Percentiles rank a stretch among this genome's conserved stretches.
These are phyloP conservation scores for thale cress (Arabidopsis thaliana) DNA, from an alignment of 345 rosid genomes.

Conservation along the genomic window TAIR10.1 NC_003076.8:1439001-1439500, in stretches of 20 bases:
- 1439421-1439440: slow-evolving; percentile 22
- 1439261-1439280: not conserved
- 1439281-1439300: not conserved
- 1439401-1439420: slow-evolving; percentile 52
- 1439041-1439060: not conserved
- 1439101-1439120: slow-evolving; percentile 18
- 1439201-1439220: slow-evolving; percentile 58
- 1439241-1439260: slow-evolving; percentile 16
- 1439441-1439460: slow-evolving; percentile 1
- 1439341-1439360: slow-evolving; percentile 77
- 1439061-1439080: slow-evolving; percentile 3
- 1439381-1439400: slow-evolving; percentile 86
- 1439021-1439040: not conserved
- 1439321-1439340: slow-evolving; percentile 67
- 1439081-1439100: not conserved
- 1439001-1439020: not conserved
- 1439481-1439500: slow-evolving; percentile 85
- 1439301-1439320: slow-evolving; percentile 67
- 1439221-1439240: slow-evolving; percentile 53
- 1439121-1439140: slow-evolving; percentile 1
- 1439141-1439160: slow-evolving; percentile 30
- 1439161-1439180: slow-evolving; percentile 29
- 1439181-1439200: slow-evolving; percentile 45
- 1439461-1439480: not conserved
- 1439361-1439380: slow-evolving; percentile 89